These are phyloP conservation scores for Colletotrichum shisoi DNA, from an alignment of 2,329 filamentous ascomycete species.

Conservation along the genomic window DNA sequence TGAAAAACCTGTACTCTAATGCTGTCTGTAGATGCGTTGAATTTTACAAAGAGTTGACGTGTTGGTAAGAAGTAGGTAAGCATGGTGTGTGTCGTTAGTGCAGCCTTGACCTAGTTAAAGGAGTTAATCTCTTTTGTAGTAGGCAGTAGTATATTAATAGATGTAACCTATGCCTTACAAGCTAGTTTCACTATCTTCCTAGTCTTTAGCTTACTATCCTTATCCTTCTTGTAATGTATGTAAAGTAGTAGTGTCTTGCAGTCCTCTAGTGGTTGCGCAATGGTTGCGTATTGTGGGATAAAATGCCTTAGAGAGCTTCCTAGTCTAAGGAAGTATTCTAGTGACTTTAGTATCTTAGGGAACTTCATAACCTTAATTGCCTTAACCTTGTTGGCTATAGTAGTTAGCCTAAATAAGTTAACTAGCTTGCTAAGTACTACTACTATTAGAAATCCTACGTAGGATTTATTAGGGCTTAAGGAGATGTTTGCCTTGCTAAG, in stretches of 20 bases:
- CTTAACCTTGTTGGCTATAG: neutral
- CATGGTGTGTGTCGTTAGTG: too few species aligned
- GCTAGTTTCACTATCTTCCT: neutral
- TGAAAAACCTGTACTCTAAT: neutral
- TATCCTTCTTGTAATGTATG: neutral
- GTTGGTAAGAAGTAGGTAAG: too few species aligned
- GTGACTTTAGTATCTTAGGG: neutral
- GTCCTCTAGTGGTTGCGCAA: neutral
- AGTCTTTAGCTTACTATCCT: neutral
- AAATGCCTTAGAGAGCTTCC: neutral
- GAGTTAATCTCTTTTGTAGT: neutral
- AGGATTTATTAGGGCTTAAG: constrained; percentile 10
- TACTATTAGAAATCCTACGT: neutral
- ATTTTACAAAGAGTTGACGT: neutral
- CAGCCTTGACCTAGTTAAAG: too few species aligned
- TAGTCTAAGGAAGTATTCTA: neutral
- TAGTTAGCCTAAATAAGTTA: neutral
- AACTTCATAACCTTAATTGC: neutral
- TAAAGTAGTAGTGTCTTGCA: neutral
- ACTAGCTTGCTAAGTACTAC: neutral
- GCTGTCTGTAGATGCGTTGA: neutral
- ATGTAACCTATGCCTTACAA: neutral
- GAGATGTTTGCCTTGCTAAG: too few species aligned
- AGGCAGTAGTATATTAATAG: neutral
- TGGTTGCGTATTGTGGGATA: neutral